These are phyloP conservation scores for Senecio squalidus DNA, from an alignment of 140 eudicot genomes.

Conservation along the genomic window DNA sequence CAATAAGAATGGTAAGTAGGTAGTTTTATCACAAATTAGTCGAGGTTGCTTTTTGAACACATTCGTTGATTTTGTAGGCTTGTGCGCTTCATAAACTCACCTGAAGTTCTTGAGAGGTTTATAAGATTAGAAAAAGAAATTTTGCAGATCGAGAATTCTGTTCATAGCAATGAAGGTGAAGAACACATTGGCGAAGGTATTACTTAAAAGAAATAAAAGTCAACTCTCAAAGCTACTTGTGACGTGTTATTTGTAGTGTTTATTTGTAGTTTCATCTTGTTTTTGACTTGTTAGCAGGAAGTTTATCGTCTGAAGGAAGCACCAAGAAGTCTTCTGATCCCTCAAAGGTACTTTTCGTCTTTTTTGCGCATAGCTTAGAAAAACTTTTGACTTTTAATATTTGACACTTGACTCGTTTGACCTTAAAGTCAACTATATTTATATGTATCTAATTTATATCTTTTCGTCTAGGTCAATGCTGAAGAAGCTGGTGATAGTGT, in stretches of 20 bases:
- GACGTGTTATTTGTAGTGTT: conserved; percentile 2
- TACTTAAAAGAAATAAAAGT: conserved; percentile 17
- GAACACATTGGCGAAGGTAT: conserved; percentile 62
- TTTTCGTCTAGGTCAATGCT: conserved; percentile 37
- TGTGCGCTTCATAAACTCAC: conserved; percentile 95
- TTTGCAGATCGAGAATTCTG: conserved; percentile 80
- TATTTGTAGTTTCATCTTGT: conserved; percentile 11
- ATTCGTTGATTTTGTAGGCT: conserved; percentile 45
- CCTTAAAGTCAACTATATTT: conserved; percentile 17
- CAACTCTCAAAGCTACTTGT: conserved; percentile 2
- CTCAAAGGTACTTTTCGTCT: conserved; percentile 65
- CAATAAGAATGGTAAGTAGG: conserved; percentile 6
- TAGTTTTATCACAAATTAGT: neutral
- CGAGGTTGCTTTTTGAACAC: neutral
- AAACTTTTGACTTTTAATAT: neutral
- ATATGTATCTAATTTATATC: conserved; percentile 13
- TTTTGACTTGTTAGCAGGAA: conserved; percentile 35
- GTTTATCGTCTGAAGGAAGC: conserved; percentile 50
- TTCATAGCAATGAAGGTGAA: conserved; percentile 48
- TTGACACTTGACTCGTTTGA: conserved; percentile 15
- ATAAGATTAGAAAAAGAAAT: conserved; percentile 74
- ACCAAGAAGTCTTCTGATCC: conserved; percentile 50
- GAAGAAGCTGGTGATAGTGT: conserved; percentile 47
- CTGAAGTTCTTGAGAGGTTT: conserved; percentile 96
- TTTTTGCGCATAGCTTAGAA: neutral